A percentile compares a stretch with the other conserved stretches of the same genome.
Evolutionary conservation across 2,329 filamentous ascomycete genomes (phyloP).

Genomic region (Venturia nashicola): DNA sequence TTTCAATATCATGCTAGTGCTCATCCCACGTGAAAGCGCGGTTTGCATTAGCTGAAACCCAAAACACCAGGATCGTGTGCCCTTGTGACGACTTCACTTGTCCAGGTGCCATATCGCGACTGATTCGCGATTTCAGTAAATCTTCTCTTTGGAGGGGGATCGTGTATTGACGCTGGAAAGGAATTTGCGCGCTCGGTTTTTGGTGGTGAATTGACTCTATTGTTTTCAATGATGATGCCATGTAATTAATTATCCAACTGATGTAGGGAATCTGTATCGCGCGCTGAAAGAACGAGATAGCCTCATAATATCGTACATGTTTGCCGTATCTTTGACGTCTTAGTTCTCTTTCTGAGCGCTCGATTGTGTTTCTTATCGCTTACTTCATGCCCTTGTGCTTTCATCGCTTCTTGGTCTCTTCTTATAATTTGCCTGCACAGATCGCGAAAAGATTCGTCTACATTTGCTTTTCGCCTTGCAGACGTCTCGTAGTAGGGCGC

Average conservation of each 20-base stretch:
- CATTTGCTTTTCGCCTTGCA: constrained; percentile 70
- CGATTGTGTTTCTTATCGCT: neutral
- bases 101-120: neutral
- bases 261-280: neutral
- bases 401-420: constrained; percentile 44
- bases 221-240: neutral
- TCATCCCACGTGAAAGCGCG: neutral
- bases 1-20: neutral
- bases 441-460: constrained; percentile 81
- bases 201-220: neutral
- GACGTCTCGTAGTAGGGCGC: constrained; percentile 88
- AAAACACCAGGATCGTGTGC: neutral
- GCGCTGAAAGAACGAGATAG: neutral
- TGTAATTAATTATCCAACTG: neutral
- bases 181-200: neutral
- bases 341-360: constrained; percentile 7
- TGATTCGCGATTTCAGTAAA: neutral
- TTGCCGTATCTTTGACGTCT: constrained; percentile 4
- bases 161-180: neutral
- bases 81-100: neutral
- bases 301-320: neutral
- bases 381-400: neutral
- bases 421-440: constrained; percentile 73
- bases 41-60: constrained; percentile 1
- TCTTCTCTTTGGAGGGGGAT: neutral